These are phyloP conservation scores for Verticillium albo-atrum DNA, from an alignment of 2,329 filamentous ascomycete genomes.

Conservation along the genomic window DNA sequence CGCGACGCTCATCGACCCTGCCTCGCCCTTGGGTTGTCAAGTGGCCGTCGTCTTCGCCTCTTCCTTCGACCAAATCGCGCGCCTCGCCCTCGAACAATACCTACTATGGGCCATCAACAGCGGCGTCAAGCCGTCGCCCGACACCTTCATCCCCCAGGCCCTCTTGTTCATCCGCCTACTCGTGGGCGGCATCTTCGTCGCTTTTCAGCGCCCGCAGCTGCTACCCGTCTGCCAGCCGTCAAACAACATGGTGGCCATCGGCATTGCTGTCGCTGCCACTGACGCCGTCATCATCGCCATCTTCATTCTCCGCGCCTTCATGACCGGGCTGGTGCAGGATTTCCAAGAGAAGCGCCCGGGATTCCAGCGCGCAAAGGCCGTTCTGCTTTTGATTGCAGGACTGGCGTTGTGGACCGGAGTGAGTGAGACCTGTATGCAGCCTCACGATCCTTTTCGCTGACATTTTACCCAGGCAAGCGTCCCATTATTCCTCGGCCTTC, in stretches of 20 bases:
- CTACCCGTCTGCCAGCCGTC: slow-evolving; percentile 46
- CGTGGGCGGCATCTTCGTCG: slow-evolving; percentile 50
- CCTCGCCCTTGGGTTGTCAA: slow-evolving; percentile 42
- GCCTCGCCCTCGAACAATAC: slow-evolving; percentile 49
- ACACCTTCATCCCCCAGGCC: slow-evolving; percentile 38
- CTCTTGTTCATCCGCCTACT: slow-evolving; percentile 43
- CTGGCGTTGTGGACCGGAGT: slow-evolving; percentile 52
- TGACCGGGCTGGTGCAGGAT: slow-evolving; percentile 27
- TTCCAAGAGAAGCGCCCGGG: slow-evolving; percentile 19
- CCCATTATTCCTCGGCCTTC: slow-evolving; percentile 44
- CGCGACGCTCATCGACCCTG: slow-evolving; percentile 40
- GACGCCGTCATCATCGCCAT: slow-evolving; percentile 41
- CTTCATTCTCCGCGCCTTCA: slow-evolving; percentile 36
- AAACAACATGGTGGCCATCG: slow-evolving; percentile 38
- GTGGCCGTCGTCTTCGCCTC: slow-evolving; percentile 46
- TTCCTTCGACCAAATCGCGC: slow-evolving; percentile 52
- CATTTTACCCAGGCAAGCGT: slow-evolving; percentile 39
- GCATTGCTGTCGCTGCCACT: slow-evolving; percentile 37
- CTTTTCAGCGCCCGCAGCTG: slow-evolving; percentile 48
- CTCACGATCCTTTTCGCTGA: background rate
- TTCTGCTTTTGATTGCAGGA: slow-evolving; percentile 36
- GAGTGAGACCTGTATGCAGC: slow-evolving; percentile 19
- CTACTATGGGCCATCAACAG: slow-evolving; percentile 46
- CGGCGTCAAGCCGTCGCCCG: slow-evolving; percentile 28
- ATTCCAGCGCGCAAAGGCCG: slow-evolving; percentile 30